These are phyloP conservation scores for Colletotrichum sp. DNA, from an alignment of 2,329 filamentous ascomycete genomes.

Conservation along the genomic window DNA sequence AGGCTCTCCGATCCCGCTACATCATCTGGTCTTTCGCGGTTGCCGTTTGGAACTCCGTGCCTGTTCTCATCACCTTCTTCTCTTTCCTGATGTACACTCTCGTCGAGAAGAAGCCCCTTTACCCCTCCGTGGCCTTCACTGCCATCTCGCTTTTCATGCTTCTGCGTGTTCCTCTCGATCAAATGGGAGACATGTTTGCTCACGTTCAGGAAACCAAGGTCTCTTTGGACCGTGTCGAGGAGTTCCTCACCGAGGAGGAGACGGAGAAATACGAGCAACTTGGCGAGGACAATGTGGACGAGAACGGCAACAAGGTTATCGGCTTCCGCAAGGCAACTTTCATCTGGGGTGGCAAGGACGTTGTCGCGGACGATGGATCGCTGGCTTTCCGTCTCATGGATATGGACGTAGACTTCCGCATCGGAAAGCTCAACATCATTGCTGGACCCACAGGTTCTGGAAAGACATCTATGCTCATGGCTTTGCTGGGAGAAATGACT, in stretches of 20 bases:
- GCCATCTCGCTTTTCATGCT: slow-evolving; percentile 95
- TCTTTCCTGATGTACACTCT: slow-evolving; percentile 94
- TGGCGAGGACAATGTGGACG: slow-evolving; percentile 70
- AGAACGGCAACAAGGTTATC: slow-evolving; percentile 75
- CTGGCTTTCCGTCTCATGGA: slow-evolving; percentile 85
- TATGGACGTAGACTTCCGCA: slow-evolving; percentile 79
- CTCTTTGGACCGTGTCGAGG: slow-evolving; percentile 94
- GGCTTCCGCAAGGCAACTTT: slow-evolving; percentile 87
- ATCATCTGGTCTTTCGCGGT: slow-evolving; percentile 91
- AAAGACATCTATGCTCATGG: slow-evolving; percentile 96
- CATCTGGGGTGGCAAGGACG: slow-evolving; percentile 80
- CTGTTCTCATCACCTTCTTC: slow-evolving; percentile 93
- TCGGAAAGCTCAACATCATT: slow-evolving; percentile 90
- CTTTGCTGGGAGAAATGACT: slow-evolving; percentile 95
- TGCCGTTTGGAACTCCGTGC: slow-evolving; percentile 95
- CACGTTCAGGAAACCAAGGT: slow-evolving; percentile 98
- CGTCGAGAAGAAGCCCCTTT: slow-evolving; percentile 85
- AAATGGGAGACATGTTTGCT: slow-evolving; percentile 97
- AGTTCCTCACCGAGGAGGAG: slow-evolving; percentile 91
- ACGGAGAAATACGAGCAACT: slow-evolving; percentile 95
- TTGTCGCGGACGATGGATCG: slow-evolving; percentile 67
- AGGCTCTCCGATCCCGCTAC: slow-evolving; percentile 80
- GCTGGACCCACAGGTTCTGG: slow-evolving; percentile 92
- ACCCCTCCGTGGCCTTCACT: slow-evolving; percentile 94
- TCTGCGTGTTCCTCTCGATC: slow-evolving; percentile 89